These are phyloP conservation scores for Knoxdaviesia capensis DNA, from an alignment of 2,329 filamentous ascomycete species.

Conservation along the genomic window DNA sequence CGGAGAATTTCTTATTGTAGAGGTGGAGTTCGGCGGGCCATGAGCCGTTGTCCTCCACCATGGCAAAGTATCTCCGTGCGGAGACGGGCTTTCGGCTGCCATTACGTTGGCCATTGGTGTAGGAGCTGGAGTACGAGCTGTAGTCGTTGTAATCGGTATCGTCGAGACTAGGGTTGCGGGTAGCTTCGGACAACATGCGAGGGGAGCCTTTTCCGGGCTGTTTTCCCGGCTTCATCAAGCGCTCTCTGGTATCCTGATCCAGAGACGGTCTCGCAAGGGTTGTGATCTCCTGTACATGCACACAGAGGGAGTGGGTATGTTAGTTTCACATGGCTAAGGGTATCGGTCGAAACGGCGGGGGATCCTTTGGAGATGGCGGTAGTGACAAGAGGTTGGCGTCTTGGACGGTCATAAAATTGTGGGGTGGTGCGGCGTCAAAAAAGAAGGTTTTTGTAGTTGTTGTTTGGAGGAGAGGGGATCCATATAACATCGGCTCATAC, in stretches of 20 bases:
- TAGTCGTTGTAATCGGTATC: constrained; percentile 59
- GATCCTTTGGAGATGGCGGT: no score
- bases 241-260: constrained; percentile 53
- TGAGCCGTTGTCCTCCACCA: constrained; percentile 77
- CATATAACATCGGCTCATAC: no score
- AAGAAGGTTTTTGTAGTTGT: neutral
- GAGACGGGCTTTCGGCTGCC: constrained; percentile 25
- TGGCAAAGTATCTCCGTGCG: constrained; percentile 67
- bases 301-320: constrained; percentile 4
- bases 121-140: constrained; percentile 17
- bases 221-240: constrained; percentile 51
- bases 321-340: neutral
- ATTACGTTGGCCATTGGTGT: constrained; percentile 24
- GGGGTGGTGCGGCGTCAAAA: constrained; percentile 2
- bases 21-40: constrained; percentile 91
- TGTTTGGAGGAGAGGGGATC: constrained; percentile 1
- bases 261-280: constrained; percentile 61
- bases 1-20: constrained; percentile 81
- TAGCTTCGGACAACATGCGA: constrained; percentile 60
- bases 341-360: no score
- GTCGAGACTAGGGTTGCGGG: constrained; percentile 73
- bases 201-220: constrained; percentile 29
- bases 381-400: no score
- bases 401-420: neutral
- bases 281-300: constrained; percentile 59